Base-by-base conservation (phyloP, 352 stramenopile species). In the Aphanomyces euteiches region DNA sequence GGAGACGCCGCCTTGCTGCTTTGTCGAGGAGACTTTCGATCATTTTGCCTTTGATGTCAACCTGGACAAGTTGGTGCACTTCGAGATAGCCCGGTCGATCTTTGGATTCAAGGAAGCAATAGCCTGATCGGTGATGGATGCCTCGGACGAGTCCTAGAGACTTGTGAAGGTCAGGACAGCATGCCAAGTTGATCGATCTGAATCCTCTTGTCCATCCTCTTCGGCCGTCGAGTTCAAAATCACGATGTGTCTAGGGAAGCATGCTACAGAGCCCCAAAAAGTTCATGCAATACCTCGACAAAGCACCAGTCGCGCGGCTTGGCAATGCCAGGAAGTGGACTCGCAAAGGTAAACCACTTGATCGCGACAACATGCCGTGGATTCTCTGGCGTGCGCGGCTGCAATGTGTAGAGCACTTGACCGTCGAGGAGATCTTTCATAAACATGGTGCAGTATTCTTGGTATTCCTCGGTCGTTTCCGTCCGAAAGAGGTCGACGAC, bases 221-320 rank as follows among this genome's bases (percentile, higher is more conserved):
- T 34, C 79, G 77, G 15, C 82, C 82, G 47, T 78, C 87, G 4
- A 54, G 48, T 66, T 90, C 83, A 59, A 90, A 90, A 8, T 79
- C 79, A 73, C 86, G 82, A 58, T 92, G 85, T 67, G 82, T 61
- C 54, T 61, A 61, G 87, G 28, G 28, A 28, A 28, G 28, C 28
- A 28, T 28, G 28, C 2, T 28, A 28, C 28, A 28, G 28, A 28
- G 28, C 67, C 87, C 93, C 77, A 93, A 87, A 28, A 91, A 67
- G 68, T 81, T 90, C 72, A 82, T 91, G 67, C 89, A 92, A 2
- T 39, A 61, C 90, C 74, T 92, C 85, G 53, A 92, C 77, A 12
- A 78, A 86, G 56, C 88, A 72, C 61, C 88, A 90, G 64, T 90
- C 84, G n/a, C 84, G 81, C 5, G 10, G 17, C 72, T 88, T 79